These are phyloP conservation scores for Podaxis sp. DNA, from an alignment of 768 basidiomycete genomes.

Conservation along the genomic window DNA sequence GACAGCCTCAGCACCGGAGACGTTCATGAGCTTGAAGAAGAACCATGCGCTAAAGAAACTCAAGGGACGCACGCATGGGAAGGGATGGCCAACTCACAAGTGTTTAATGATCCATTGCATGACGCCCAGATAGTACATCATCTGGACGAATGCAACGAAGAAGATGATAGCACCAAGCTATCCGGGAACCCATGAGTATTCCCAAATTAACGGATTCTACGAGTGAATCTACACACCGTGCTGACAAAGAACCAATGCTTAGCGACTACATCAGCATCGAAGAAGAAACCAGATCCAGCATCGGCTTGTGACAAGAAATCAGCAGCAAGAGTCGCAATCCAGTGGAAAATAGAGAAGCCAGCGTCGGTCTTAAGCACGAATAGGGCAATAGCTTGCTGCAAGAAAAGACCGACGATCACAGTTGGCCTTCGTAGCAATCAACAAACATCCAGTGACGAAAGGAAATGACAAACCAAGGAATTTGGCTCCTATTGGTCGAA, in stretches of 20 bases:
- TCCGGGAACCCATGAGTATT: background rate
- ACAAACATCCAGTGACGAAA: background rate
- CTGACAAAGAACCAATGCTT: constrained; percentile 88
- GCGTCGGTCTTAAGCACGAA: constrained; percentile 85
- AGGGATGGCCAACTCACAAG: constrained; percentile 48
- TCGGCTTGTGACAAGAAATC: constrained; percentile 71
- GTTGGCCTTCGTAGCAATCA: constrained; percentile 54
- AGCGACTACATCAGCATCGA: constrained; percentile 55
- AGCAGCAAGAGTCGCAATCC: constrained; percentile 75
- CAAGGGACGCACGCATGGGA: background rate
- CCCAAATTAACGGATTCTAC: background rate
- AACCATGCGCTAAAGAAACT: constrained; percentile 66
- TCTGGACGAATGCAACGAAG: constrained; percentile 90
- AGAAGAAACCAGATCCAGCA: constrained; percentile 80
- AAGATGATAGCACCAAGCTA: constrained; percentile 82
- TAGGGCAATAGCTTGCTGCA: constrained; percentile 82
- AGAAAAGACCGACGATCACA: constrained; percentile 80
- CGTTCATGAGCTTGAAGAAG: constrained; percentile 87
- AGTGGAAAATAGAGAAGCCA: constrained; percentile 80
- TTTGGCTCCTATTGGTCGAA: constrained; percentile 55
- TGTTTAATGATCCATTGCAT: constrained; percentile 93
- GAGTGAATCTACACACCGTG: constrained; percentile 39
- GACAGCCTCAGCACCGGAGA: constrained; percentile 93
- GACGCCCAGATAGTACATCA: constrained; percentile 85
- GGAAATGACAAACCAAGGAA: constrained; percentile 61